phyloP scores from a whole-genome alignment of 139 green algal genomes.

The Gonium pectorale region DNA sequence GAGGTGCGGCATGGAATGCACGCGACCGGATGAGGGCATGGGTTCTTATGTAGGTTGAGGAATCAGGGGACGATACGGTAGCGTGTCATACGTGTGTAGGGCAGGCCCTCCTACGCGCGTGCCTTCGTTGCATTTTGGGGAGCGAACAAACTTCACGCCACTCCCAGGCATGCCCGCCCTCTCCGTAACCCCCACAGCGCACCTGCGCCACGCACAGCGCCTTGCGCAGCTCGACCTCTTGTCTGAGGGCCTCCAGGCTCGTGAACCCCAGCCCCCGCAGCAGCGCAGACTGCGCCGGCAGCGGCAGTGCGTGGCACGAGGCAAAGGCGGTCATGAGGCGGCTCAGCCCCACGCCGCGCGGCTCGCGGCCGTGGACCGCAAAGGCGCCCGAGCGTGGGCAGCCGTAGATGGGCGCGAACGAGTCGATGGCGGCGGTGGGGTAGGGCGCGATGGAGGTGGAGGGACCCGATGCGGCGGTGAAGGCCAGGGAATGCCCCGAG shows the following conservation, averaged over 20 bases:
- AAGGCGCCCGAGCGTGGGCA: constrained; percentile 50
- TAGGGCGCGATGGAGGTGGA: constrained; percentile 19
- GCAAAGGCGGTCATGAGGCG: constrained; percentile 21
- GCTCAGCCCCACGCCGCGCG: constrained; percentile 41
- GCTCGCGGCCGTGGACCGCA: constrained; percentile 54
- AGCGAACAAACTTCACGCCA: too few relatives aligned
- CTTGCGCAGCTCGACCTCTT: constrained; percentile 49
- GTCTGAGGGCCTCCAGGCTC: constrained; percentile 20
- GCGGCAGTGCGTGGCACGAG: constrained; percentile 9
- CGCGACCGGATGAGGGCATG: too few relatives aligned
- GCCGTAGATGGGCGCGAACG: constrained; percentile 20
- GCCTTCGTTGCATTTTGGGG: too few relatives aligned
- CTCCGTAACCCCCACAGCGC: background rate
- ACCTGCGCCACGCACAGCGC: constrained; percentile 56
- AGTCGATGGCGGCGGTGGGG: background rate
- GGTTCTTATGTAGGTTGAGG: too few relatives aligned
- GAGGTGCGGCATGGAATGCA: too few relatives aligned
- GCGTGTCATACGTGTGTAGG: too few relatives aligned
- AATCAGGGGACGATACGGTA: too few relatives aligned
- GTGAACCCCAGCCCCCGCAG: constrained; percentile 20
- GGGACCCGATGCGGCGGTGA: constrained; percentile 5
- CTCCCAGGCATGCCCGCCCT: background rate
- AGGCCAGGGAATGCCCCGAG: background rate
- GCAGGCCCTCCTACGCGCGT: too few relatives aligned
- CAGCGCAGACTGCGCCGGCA: background rate